Base-by-base conservation (phyloP, 345 rosid genomes). In the Linum trigynum region DNA sequence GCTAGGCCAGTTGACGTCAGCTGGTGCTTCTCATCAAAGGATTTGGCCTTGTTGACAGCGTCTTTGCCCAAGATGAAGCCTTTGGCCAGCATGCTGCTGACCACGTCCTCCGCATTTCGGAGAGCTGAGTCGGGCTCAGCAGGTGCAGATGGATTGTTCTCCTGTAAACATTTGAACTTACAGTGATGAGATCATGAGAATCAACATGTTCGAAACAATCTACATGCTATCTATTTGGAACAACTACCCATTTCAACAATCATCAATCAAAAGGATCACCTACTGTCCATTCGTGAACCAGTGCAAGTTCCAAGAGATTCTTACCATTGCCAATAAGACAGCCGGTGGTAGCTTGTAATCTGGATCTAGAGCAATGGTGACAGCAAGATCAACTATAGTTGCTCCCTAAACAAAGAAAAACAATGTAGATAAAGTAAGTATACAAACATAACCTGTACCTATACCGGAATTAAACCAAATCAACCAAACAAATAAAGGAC, bases 11-110 rank as follows among this genome's bases (percentile, higher is more conserved):
- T 83, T 6, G 96, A 86, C 45, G 96, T 86, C 63, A 94, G 66
- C 74, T 86, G 92, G 82, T 86, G 97, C 72, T 85, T 94, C 77
- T 90, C 97, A 45, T 94, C 99, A 6, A 94, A 70, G 48, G 75
- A 74, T 88, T 83, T 94, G 38, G 95, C 97, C 78, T 90, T 88
- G 81, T 77, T 79, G 63, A 90, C 85, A 14, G 96, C 95, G 64
- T 86, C 95, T 83, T 90, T 94, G 59, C 99, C 96, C 38, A 94
- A 73, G 55, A 94, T 82, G 61, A 76, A 90, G 12, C 99, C 96
- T 79, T 82, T 94, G 35, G 99, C 99, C 74, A 94, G 85, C 97
- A 94, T 88, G 82, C 89, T 57, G 61, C 83, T 86, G 41, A 90
- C 88, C 35, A 85, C 95, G 62, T 94, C 99, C 83, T 94, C 97